These are phyloP conservation scores for Fusarium sp. DNA, from an alignment of 2,329 filamentous ascomycete species.

Conservation along the genomic window DNA sequence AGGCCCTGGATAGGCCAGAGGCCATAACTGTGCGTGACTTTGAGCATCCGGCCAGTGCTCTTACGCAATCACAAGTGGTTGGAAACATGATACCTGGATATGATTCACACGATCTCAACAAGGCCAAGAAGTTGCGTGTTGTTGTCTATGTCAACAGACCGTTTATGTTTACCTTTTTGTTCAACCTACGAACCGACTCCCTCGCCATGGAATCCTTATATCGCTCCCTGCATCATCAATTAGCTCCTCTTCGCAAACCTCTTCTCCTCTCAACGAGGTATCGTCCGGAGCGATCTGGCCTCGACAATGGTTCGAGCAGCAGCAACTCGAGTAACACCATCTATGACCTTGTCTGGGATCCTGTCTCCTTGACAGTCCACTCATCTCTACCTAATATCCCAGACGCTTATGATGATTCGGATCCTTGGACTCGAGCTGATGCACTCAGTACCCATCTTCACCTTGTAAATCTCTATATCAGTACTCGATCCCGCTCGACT, in stretches of 20 bases:
- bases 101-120: constrained; percentile 63
- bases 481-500: constrained; percentile 56
- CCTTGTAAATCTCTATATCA: constrained; percentile 66
- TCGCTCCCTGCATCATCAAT: constrained; percentile 69
- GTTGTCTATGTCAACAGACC: constrained; percentile 80
- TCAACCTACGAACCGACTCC: constrained; percentile 68
- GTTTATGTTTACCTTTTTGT: constrained; percentile 83
- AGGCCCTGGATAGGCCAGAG: constrained; percentile 55
- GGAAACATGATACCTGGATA: constrained; percentile 51
- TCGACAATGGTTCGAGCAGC: constrained; percentile 45
- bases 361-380: constrained; percentile 65
- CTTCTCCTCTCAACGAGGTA: constrained; percentile 68
- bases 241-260: constrained; percentile 68
- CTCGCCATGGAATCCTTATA: constrained; percentile 68
- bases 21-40: constrained; percentile 61
- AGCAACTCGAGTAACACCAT: constrained; percentile 54
- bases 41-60: constrained; percentile 50
- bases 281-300: constrained; percentile 60
- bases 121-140: constrained; percentile 70
- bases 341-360: constrained; percentile 74
- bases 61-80: constrained; percentile 51
- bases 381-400: constrained; percentile 77
- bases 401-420: constrained; percentile 52
- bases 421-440: constrained; percentile 69
- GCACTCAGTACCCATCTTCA: constrained; percentile 74